Percentiles rank a stretch among this genome's conserved stretches.
These are phyloP conservation scores for Lindgomyces ingoldianus DNA, from an alignment of 495 filamentous ascomycete genomes.

Conservation along the genomic window DNA sequence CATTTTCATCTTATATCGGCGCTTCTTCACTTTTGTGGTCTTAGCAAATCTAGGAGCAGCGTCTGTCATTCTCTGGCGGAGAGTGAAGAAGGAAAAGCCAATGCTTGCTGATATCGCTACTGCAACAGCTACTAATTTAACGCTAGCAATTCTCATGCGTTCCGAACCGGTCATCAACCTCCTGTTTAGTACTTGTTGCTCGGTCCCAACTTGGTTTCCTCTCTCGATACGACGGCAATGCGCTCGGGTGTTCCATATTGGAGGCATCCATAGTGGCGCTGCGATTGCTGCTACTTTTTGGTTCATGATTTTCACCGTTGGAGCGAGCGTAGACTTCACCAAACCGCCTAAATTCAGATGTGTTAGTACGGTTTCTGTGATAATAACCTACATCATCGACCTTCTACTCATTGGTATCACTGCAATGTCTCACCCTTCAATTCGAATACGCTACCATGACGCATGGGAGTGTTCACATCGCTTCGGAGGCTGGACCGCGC, in stretches of 20 bases:
- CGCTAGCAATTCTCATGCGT: conserved; percentile 62
- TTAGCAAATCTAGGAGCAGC: conserved; percentile 20
- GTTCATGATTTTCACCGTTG: conserved; percentile 52
- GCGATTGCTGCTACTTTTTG: conserved; percentile 68
- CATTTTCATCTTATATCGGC: conserved; percentile 22
- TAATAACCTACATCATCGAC: conserved; percentile 17
- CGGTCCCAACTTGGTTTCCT: conserved; percentile 62
- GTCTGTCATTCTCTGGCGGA: conserved; percentile 20
- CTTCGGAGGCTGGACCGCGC: conserved; percentile 56
- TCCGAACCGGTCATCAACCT: conserved; percentile 76
- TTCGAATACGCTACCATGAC: conserved; percentile 55
- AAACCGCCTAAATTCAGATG: conserved; percentile 5
- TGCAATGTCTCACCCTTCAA: conserved; percentile 45
- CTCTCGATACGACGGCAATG: conserved; percentile 63
- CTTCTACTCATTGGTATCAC: conserved; percentile 34
- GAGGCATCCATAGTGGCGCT: conserved; percentile 73
- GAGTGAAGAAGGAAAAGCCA: conserved; percentile 23
- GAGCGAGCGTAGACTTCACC: conserved; percentile 16
- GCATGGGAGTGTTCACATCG: conserved; percentile 59
- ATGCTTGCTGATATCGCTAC: conserved; percentile 42
- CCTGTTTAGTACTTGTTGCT: conserved; percentile 62
- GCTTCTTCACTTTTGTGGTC: conserved; percentile 23
- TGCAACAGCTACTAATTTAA: conserved; percentile 56
- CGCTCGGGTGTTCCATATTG: conserved; percentile 75
- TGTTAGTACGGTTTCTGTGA: conserved; percentile 5